A percentile compares a stretch with the other conserved stretches of the same genome.
Evolutionary conservation across 1,139 yeast genomes (phyloP).

Genomic region (Saccharomyces hybrid): DNA sequence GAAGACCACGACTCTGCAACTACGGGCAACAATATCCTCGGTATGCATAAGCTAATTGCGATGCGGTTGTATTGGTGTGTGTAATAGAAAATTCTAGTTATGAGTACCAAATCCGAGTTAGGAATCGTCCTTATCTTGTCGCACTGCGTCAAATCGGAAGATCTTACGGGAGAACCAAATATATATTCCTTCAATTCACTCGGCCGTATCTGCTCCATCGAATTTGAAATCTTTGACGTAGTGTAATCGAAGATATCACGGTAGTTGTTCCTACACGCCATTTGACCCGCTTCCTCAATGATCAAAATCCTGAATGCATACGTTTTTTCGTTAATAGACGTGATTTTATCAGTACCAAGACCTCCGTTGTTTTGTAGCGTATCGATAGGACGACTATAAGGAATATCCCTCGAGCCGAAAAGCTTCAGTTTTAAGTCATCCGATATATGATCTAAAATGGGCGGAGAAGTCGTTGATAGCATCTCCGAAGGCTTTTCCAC

Average conservation of each 20-base stretch:
- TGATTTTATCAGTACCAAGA: not conserved
- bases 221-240: conserved; percentile 17
- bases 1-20: conserved; percentile 26
- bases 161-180: conserved; percentile 30
- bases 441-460: conserved; percentile 22
- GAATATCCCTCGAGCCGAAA: conserved; percentile 21
- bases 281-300: conserved; percentile 33
- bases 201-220: conserved; percentile 23
- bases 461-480: conserved; percentile 10
- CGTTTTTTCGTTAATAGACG: not conserved
- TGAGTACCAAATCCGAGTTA: conserved; percentile 25
- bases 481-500: not conserved
- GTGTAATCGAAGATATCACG: conserved; percentile 29
- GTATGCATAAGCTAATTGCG: conserved; percentile 28
- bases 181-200: conserved; percentile 31
- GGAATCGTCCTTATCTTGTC: conserved; percentile 28
- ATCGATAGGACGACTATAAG: conserved; percentile 4
- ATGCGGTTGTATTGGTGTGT: conserved; percentile 11
- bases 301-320: conserved; percentile 9
- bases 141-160: conserved; percentile 18
- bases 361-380: not conserved
- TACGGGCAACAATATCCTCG: conserved; percentile 21
- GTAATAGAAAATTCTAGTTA: conserved; percentile 24
- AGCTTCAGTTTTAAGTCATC: conserved; percentile 24
- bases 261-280: conserved; percentile 31